Evolutionary conservation across 164 flowering plant genomes (phyloP).

Genomic region (Umbilicus rupestris): DNA sequence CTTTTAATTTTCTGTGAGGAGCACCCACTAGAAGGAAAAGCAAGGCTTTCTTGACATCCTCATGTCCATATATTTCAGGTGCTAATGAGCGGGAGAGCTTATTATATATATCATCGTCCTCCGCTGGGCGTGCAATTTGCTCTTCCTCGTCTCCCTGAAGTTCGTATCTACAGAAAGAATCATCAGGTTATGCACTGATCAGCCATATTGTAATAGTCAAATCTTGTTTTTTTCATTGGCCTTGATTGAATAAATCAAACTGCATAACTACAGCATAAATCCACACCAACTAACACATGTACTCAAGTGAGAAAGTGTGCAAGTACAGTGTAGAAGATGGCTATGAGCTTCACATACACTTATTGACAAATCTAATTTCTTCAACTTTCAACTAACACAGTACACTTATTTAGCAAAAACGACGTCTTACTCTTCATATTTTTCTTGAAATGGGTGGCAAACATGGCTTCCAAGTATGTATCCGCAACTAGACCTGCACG

Average conservation of each 20-base stretch:
- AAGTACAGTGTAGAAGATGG: too few relatives aligned
- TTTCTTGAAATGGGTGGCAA: conserved; percentile 86
- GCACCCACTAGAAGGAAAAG: conserved; percentile 99
- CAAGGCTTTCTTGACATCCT: conserved; percentile 93
- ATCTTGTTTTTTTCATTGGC: too few relatives aligned
- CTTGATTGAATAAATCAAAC: background rate
- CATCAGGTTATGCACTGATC: background rate
- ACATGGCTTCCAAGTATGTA: conserved; percentile 95
- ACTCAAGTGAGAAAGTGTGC: too few relatives aligned
- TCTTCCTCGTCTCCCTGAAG: conserved; percentile 80
- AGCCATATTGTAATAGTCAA: background rate
- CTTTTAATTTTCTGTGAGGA: conserved; percentile 83
- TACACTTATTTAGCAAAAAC: background rate
- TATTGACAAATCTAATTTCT: too few relatives aligned
- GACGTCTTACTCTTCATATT: conserved; percentile 88
- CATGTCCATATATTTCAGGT: conserved; percentile 99
- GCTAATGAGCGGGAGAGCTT: conserved; percentile 85
- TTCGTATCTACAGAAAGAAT: conserved; percentile 51
- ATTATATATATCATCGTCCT: conserved; percentile 91
- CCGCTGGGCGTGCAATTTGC: conserved; percentile 69
- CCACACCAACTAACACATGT: too few relatives aligned
- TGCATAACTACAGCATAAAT: background rate
- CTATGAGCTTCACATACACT: too few relatives aligned
- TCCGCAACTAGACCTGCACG: conserved; percentile 99
- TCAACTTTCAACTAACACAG: background rate